Conservation (phyloP, 2,329 filamentous ascomycete species). For the Kalmusia sp. region DNA sequence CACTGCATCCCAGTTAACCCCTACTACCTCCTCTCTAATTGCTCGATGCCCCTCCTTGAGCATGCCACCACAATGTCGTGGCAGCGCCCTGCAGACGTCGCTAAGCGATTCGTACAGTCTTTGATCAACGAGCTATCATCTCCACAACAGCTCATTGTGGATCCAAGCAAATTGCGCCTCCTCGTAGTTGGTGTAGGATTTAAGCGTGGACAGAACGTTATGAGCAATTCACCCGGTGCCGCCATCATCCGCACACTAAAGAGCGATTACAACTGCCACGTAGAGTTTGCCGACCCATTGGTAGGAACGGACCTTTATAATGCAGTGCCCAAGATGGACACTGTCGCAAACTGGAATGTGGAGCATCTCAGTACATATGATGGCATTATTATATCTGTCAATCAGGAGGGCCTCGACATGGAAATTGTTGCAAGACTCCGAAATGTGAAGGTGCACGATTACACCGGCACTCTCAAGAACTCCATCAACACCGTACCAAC, state of each 20-base stretch:
- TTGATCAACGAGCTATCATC: conserved; percentile 5
- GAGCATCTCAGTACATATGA: conserved; percentile 52
- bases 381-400: conserved; percentile 54
- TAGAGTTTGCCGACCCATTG: conserved; percentile 55
- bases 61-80: conserved; percentile 55
- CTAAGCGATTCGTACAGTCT: conserved; percentile 23
- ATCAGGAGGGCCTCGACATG: conserved; percentile 54
- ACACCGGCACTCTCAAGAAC: background rate
- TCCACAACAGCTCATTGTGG: background rate
- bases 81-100: conserved; percentile 47
- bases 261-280: conserved; percentile 47
- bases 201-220: conserved; percentile 56
- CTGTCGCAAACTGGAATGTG: conserved; percentile 45
- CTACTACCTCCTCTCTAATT: conserved; percentile 56
- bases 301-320: conserved; percentile 52
- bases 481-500: background rate
- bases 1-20: conserved; percentile 66
- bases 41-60: conserved; percentile 55
- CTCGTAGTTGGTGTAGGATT: conserved; percentile 63
- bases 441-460: background rate
- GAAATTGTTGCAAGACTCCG: conserved; percentile 24
- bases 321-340: conserved; percentile 49
- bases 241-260: conserved; percentile 47
- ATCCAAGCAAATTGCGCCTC: conserved; percentile 42
- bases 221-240: conserved; percentile 58